Base-by-base conservation (phyloP, 352 stramenopile genomes). In the Pythium plurisporium region DNA sequence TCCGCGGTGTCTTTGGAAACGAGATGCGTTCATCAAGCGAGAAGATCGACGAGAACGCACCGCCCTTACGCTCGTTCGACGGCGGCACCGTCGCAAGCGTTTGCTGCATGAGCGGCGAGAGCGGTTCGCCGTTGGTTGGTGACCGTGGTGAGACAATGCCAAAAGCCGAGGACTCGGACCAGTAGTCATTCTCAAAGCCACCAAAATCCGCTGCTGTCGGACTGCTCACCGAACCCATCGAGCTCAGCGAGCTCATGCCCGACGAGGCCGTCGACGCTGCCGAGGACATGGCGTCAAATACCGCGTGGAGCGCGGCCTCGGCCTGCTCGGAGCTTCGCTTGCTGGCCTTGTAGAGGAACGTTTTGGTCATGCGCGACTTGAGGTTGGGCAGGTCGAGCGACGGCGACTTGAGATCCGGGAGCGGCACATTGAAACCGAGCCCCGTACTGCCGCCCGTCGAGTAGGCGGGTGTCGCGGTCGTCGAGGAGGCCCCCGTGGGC, bases 301-400 rank as follows among this genome's bases (percentile, higher is more conserved):
- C 68, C 23, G 76, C 77, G 38, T 87, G 79, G 54, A 91, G 79
- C 2, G 79, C 82, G 33, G 82, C 82, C 64, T 91, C 82, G 4
- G 79, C 82, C 22, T 87, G 75, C 51, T 81, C 82, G 1, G 62
- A 55, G 43, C 79, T 91, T 17, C 79, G 76, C 55, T 72, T 80
- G 38, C 73, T 91, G 19, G 81, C 81, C 44, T 78, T 80, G 42
- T 91, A 91, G 19, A 91, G 57, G 33, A 85, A 85, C 23, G 49
- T 86, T 30, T 69, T 86, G 12, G 81, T 89, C 37, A 70, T 54
- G 0, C 51, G 43, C 9, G 61, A 50, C 30, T 78, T 78, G 29
- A 89, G 48, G 40, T 85, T 85, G 10, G 31, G 49, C 42, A 55
- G 53, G 10, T 63, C 60, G 53, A 64, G 57, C 4, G 40, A 19